Evolutionary conservation across 495 filamentous ascomycete species (phyloP).

Genomic region (Xylaria bambusicola): DNA sequence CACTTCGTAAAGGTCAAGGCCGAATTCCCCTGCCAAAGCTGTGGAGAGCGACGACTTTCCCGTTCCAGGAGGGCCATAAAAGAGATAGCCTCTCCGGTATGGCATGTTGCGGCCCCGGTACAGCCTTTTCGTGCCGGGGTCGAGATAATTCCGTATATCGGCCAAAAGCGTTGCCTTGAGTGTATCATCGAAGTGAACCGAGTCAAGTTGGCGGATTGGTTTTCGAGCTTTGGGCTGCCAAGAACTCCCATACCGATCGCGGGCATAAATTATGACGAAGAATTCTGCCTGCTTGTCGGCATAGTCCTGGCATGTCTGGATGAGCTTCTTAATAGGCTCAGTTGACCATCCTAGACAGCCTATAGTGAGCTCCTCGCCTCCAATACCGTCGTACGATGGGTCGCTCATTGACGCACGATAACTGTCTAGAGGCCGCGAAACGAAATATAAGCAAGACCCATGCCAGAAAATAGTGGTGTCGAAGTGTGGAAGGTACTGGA

Average conservation of each 20-base stretch:
- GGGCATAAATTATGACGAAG: slow-evolving; percentile 45
- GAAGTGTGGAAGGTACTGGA: slow-evolving; percentile 50
- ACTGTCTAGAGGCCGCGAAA: slow-evolving; percentile 43
- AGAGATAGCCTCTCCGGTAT: slow-evolving; percentile 63
- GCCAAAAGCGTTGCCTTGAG: slow-evolving; percentile 67
- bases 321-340: slow-evolving; percentile 45
- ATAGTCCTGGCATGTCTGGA: slow-evolving; percentile 46
- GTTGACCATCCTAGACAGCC: slow-evolving; percentile 51
- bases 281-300: slow-evolving; percentile 48
- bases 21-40: slow-evolving; percentile 64
- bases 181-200: slow-evolving; percentile 50
- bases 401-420: slow-evolving; percentile 42
- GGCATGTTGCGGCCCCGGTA: slow-evolving; percentile 70
- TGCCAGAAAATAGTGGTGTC: slow-evolving; percentile 46
- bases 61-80: slow-evolving; percentile 67
- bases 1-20: slow-evolving; percentile 64
- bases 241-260: slow-evolving; percentile 37
- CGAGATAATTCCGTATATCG: slow-evolving; percentile 81
- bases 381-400: slow-evolving; percentile 34
- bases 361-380: slow-evolving; percentile 46
- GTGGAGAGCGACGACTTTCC: slow-evolving; percentile 66
- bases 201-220: slow-evolving; percentile 47
- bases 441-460: slow-evolving; percentile 44
- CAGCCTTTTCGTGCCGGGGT: slow-evolving; percentile 66
- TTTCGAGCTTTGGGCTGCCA: slow-evolving; percentile 49